Base-by-base conservation (phyloP, 371 early-diverging fungal species). In the Mortierella sp. region DNA sequence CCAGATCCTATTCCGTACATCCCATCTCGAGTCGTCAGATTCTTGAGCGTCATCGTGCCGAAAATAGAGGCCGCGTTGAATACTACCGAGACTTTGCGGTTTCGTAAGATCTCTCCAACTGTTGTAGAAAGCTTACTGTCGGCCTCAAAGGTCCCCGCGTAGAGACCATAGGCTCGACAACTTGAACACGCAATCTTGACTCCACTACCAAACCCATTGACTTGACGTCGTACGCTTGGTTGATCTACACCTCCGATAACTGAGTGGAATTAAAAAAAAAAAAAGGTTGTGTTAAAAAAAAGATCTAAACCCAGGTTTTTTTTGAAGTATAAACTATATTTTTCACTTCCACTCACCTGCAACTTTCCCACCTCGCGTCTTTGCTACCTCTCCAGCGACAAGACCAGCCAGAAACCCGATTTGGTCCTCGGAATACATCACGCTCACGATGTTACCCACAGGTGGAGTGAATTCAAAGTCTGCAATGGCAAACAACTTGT, bases 211-310 rank as follows among this genome's bases (percentile, higher is more conserved):
- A 82, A 82, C 22, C 82, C 82, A 35, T 82, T 82, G 19, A 82
- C 76, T 28, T 82, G 75, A 0, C 82, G 72, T 15, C 76, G 72
- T 0, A 72, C 66, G 40, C 76, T 75, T 13, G 76, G 82, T 31
- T 82, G 82, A 22, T 82, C 72, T 31, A 82, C 82, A 9, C 82
- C 82, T 42, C 75, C 76, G 17, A 82, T 71, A 28, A 81, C 81
- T 81, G 64, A n/a, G n/a, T n/a, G n/a, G n/a, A n/a, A n/a, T n/a
- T n/a, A n/a, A n/a, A n/a, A n/a, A n/a, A n/a, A n/a, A n/a, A n/a
- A n/a, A n/a, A n/a, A n/a, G n/a, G n/a, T n/a, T n/a, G n/a, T n/a
- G n/a, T n/a, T n/a, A n/a, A n/a, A n/a, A n/a, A n/a, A n/a, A n/a
- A n/a, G n/a, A n/a, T n/a, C n/a, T n/a, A n/a, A n/a, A n/a, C n/a